phyloP scores from a whole-genome alignment of 257 asterid species.

The Nicotiana otophora region DNA sequence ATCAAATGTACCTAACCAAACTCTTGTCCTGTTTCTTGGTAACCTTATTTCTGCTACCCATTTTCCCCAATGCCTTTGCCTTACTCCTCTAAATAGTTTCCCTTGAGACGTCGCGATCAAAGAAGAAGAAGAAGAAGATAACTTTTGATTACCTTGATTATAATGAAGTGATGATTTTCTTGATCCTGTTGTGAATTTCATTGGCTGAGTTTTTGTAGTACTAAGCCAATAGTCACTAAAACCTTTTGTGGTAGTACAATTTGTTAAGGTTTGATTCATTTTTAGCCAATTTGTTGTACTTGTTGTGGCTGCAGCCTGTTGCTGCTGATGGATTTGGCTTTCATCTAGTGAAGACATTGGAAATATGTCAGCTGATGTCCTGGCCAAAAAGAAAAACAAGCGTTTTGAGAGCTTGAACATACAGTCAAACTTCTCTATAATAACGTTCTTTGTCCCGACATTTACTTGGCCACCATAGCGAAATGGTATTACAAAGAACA shows the following conservation, averaged over 20 bases:
- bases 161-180: slow-evolving; percentile 6
- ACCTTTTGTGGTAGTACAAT: slow-evolving; percentile 37
- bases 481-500: neutral
- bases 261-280: slow-evolving; percentile 23
- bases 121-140: neutral
- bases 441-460: too few species aligned
- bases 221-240: slow-evolving; percentile 53
- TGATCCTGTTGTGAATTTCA: slow-evolving; percentile 32
- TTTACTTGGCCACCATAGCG: too few species aligned
- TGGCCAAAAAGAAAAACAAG: neutral
- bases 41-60: slow-evolving; percentile 61
- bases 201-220: slow-evolving; percentile 56
- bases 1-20: slow-evolving; percentile 60
- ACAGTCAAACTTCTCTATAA: too few species aligned
- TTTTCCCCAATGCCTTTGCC: slow-evolving; percentile 66
- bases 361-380: slow-evolving; percentile 10
- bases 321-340: slow-evolving; percentile 13
- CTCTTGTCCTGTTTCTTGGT: slow-evolving; percentile 49
- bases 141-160: slow-evolving; percentile 3
- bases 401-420: too few species aligned
- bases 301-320: neutral
- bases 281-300: slow-evolving; percentile 25
- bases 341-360: slow-evolving; percentile 30
- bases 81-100: slow-evolving; percentile 61
- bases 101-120: slow-evolving; percentile 10